Evolutionary conservation across 2,329 filamentous ascomycete species (phyloP), one percentile per base, ranked within the genome.

Genomic region (Phoma herbarum): DNA sequence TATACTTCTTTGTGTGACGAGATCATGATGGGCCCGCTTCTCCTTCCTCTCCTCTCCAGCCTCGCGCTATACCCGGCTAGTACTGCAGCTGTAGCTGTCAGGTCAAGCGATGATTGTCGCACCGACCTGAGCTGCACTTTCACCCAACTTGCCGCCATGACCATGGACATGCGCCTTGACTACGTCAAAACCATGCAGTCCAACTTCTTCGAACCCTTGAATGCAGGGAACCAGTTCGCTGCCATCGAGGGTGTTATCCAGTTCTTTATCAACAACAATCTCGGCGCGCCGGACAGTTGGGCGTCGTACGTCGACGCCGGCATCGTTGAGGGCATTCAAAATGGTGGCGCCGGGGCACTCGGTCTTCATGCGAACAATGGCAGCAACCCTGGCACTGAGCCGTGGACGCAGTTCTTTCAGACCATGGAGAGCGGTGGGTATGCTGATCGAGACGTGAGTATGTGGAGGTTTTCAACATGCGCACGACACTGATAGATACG

Each of bases 281-380:
- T 52, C 16, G 49, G 39, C 3, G 16, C 31, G 16, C 49, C 49
- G 18, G 31, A 28, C 12, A 52, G 37, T 10, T 52, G 49, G 49
- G 49, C 39, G 11, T 37, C 28, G 3, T 44, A 25, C 12, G 49
- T 52, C 10, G 49, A 52, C 9, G 49, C 49, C 7, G 49, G 49
- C 12, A 52, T 52, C 25, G n/a, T 44, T 18, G 49, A 52, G 20
- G 49, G 49, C 39, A 52, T 52, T 6, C 49, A 52, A 20, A 52
- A 52, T 16, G 49, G 49, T 25, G 49, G 28, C 8, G 39, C 49
- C 7, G 44, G 16, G 11, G 29, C 41, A 7, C 49, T 44, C 2
- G 49, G 49, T 33, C 49, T 52, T 4, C 49, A 43, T 16, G 4
- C 18, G 14, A 33, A 35, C 8, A 22, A 26, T 6, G 49, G 49